These are phyloP conservation scores for Fusarium avenaceum DNA, from an alignment of 2,329 filamentous ascomycete genomes.

Conservation along the genomic window DNA sequence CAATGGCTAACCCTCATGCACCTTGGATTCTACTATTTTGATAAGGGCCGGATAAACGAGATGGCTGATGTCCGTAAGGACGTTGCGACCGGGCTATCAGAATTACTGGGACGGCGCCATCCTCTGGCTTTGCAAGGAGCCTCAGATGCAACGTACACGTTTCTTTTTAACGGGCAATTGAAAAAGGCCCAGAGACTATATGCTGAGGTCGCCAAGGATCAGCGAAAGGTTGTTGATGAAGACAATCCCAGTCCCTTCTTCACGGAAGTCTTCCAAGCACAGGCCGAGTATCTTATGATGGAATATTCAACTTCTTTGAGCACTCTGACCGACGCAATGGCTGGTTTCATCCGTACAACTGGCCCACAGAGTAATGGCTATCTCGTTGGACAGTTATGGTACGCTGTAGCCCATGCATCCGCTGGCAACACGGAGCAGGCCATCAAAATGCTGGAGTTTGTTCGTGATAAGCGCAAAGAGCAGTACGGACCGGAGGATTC, in stretches of 20 bases:
- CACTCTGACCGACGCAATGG: background rate
- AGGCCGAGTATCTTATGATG: background rate
- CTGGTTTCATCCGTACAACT: background rate
- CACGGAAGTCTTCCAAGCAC: background rate
- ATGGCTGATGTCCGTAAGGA: background rate
- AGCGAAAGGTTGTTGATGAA: background rate
- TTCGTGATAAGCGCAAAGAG: constrained; percentile 6
- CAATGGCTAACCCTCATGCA: background rate
- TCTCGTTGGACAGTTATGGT: background rate
- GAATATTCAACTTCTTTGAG: background rate
- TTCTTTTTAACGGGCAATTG: background rate
- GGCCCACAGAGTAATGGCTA: background rate
- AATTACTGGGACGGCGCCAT: background rate
- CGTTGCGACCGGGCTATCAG: background rate
- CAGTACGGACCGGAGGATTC: constrained; percentile 1
- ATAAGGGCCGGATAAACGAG: background rate
- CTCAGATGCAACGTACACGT: background rate
- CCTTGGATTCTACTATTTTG: background rate
- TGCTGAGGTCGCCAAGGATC: background rate
- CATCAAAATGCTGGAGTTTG: constrained; percentile 1
- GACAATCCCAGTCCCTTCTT: background rate
- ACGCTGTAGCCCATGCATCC: background rate
- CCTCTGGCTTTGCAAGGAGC: background rate
- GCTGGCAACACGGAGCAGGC: background rate
- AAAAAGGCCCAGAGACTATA: background rate